Base-by-base conservation (phyloP, 345 rosid species). In the Balakata baccata region DNA sequence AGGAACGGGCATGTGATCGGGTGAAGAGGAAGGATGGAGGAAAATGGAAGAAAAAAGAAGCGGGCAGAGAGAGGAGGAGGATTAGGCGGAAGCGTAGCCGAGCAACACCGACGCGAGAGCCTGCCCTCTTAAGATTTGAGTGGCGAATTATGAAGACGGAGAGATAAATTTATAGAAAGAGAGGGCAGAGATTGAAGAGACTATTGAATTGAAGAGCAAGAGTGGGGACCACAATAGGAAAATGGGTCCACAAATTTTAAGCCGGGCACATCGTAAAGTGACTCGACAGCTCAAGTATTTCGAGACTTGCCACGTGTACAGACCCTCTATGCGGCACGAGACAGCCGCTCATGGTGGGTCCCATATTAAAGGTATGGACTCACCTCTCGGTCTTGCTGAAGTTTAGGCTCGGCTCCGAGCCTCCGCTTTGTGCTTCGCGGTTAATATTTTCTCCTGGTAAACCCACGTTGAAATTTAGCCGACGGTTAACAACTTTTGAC, bases 301-400 rank as follows among this genome's bases (percentile, higher is more conserved):
- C 57, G 11, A 0, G 39, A 60, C 5, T 7, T 39, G 85, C 84
- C 90, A 85, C 89, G 83, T 85, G 74, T 77, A 71, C 52, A 3
- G 39, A 64, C 29, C 20, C 52, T 62, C 79, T 85, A 85, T 82
- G 89, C 86, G 89, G 88, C 90, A 89, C 82, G 81, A 70, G 84
- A 80, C 86, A 85, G 64, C 88, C 85, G 85, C 85, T 82, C 80
- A 69, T 67, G 73, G 84, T 79, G 88, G 86, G 88, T 49, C 85
- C 91, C 78, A 3, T 45, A 29, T 16, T 37, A n/a, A 65, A 29
- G 53, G 6, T 59, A 54, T 66, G 22, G 51, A 38, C 43, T 17
- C 11, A 10, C 17, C 49, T 4, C 4, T 3, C 14, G 4, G 29
- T 41, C 56, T 2, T 54, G 66, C 23, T 3, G 7, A 29, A 18